Evolutionary conservation across 1,284 basidiomycete species (phyloP).

Genomic region (Neolentinus lepideus): DNA sequence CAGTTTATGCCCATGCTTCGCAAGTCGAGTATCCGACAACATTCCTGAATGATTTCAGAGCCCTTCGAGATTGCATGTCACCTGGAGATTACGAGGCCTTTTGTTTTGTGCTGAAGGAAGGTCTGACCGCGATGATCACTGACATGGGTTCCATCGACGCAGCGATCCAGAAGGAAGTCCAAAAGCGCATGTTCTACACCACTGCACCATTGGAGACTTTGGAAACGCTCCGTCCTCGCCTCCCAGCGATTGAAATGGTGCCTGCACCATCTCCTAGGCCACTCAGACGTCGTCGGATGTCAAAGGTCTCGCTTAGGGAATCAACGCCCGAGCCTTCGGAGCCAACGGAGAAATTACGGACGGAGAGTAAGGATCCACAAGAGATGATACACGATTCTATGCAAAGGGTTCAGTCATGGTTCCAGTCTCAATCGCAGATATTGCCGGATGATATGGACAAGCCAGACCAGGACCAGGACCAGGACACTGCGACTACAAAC

Average conservation of each 20-base stretch:
- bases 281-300: too few species aligned
- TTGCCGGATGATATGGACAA: too few species aligned
- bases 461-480: too few species aligned
- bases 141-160: neutral
- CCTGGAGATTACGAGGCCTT: neutral
- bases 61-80: neutral
- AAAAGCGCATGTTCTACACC: neutral
- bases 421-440: too few species aligned
- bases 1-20: constrained; percentile 22
- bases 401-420: too few species aligned
- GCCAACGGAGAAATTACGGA: too few species aligned
- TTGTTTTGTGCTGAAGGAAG: neutral
- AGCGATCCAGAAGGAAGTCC: neutral
- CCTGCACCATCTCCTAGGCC: too few species aligned
- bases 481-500: too few species aligned
- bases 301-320: too few species aligned
- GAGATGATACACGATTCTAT: too few species aligned
- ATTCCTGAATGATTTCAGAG: constrained; percentile 9
- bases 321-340: too few species aligned
- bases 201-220: neutral
- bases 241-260: neutral
- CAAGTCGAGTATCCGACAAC: constrained; percentile 27
- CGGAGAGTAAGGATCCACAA: too few species aligned
- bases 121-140: neutral
- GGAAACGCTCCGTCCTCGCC: neutral